These are phyloP conservation scores for Wickerhamiella vanderwaltii DNA, from an alignment of 805 yeast species.

Conservation along the genomic window DNA sequence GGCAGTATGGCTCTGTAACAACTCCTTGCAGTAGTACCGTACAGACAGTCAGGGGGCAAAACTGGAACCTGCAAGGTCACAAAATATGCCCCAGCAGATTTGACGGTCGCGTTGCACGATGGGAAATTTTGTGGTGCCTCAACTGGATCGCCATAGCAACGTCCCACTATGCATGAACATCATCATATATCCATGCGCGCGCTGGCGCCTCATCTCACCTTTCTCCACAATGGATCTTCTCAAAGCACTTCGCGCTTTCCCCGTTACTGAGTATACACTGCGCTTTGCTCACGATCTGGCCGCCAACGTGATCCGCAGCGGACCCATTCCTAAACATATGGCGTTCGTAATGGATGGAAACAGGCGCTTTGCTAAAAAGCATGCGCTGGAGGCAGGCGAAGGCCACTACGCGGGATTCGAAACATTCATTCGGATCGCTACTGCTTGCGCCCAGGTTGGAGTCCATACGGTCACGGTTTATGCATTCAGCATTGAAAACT, in stretches of 20 bases:
- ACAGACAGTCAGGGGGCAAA: no score
- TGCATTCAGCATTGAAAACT: conserved; percentile 93
- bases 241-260: conserved; percentile 13
- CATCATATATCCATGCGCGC: no score
- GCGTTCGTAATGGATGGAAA: conserved; percentile 98
- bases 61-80: no score
- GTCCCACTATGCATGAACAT: no score
- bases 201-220: no score
- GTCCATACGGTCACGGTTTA: conserved; percentile 77
- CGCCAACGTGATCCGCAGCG: conserved; percentile 24
- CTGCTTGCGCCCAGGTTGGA: conserved; percentile 67
- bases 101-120: no score
- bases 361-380: conserved; percentile 66
- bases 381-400: conserved; percentile 58
- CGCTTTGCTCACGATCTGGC: conserved; percentile 21
- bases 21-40: no score
- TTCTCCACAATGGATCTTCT: conserved; percentile 5
- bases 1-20: no score
- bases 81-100: no score
- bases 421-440: conserved; percentile 53
- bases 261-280: conserved; percentile 18
- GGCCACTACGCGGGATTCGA: conserved; percentile 89
- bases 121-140: no score
- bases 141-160: no score
- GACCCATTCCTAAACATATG: conserved; percentile 76